Conservation (phyloP, 148 eudicot genomes). For the Arbutus unedo region DNA sequence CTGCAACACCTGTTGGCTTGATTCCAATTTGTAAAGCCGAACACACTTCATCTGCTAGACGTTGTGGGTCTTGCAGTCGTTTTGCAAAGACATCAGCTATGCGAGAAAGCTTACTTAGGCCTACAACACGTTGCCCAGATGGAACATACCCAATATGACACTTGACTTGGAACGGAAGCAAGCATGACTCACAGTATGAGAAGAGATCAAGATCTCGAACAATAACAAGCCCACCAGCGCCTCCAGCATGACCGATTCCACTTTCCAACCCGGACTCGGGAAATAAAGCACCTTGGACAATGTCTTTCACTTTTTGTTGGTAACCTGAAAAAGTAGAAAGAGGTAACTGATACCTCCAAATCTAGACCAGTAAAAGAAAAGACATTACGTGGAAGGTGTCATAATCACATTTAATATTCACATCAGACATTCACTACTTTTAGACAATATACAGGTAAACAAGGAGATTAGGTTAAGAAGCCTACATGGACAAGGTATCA, state of each 20-base stretch:
- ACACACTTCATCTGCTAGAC: constrained; percentile 77
- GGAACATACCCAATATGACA: constrained; percentile 91
- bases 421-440: background rate
- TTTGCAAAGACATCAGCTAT: constrained; percentile 79
- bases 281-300: constrained; percentile 82
- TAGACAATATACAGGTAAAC: too few species aligned
- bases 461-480: background rate
- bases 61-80: constrained; percentile 80
- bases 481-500: background rate
- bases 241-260: constrained; percentile 75
- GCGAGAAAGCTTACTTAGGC: constrained; percentile 91
- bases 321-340: constrained; percentile 48
- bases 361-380: background rate
- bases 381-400: constrained; percentile 1
- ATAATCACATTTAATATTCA: too few species aligned
- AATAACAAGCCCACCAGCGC: constrained; percentile 82
- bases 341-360: constrained; percentile 8
- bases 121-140: constrained; percentile 76
- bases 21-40: constrained; percentile 58
- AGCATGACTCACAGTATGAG: constrained; percentile 85
- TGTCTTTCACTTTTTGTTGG: constrained; percentile 60
- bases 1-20: constrained; percentile 84
- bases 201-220: constrained; percentile 88
- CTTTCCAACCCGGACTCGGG: constrained; percentile 79
- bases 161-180: constrained; percentile 84